Conservation (phyloP, 176 grass and related monocot species). For the Oryza nivara region DNA sequence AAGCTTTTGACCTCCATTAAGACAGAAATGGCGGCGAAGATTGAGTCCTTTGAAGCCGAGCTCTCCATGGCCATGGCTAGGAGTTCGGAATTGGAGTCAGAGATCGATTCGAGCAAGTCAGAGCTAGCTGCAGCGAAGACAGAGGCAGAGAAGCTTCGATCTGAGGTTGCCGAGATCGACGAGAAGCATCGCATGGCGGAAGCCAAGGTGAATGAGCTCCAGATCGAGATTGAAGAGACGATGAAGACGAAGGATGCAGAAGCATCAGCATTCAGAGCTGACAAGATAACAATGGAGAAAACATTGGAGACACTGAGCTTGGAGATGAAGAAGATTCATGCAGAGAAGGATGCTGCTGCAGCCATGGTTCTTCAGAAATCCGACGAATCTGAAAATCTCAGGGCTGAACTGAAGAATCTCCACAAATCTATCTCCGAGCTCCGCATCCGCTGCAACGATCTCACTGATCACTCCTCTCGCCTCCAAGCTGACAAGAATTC, state of each 20-base stretch:
- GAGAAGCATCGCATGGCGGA: not conserved
- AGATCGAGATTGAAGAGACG: not conserved
- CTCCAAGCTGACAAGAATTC: slow-evolving; percentile 43
- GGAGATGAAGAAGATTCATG: not conserved
- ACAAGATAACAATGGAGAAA: not conserved
- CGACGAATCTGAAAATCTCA: slow-evolving; percentile 30
- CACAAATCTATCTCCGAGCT: not conserved
- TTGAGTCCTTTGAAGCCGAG: not conserved
- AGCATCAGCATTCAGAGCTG: not conserved
- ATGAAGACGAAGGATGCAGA: slow-evolving; percentile 24
- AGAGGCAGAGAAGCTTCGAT: not conserved
- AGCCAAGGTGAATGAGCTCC: not conserved
- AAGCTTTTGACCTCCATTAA: not conserved
- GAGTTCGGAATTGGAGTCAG: not conserved
- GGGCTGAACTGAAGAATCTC: slow-evolving; percentile 32
- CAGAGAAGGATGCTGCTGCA: slow-evolving; percentile 52
- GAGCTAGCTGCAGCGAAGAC: not conserved
- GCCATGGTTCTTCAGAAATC: slow-evolving; percentile 25
- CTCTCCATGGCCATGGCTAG: not conserved
- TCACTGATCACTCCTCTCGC: not conserved
- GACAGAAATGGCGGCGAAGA: not conserved
- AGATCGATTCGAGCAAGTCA: not conserved
- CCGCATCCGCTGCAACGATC: not conserved
- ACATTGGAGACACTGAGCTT: slow-evolving; percentile 25
- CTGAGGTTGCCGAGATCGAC: not conserved